Conservation (phyloP, 2,329 filamentous ascomycete species). For the Drechslera avenae region DNA sequence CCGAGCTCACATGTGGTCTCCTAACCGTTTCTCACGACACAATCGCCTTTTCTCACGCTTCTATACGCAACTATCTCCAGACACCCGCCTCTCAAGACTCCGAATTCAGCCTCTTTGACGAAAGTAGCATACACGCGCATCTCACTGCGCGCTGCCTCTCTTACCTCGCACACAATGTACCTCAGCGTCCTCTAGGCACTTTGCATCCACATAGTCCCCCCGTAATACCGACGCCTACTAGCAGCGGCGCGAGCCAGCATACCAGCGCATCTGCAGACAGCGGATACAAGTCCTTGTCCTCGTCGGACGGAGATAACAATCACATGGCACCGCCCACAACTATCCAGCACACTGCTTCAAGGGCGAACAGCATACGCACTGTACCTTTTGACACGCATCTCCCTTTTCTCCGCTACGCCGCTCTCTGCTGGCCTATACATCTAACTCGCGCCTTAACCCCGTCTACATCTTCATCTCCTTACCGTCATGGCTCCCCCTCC, state of each 20-base stretch:
- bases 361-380: conserved; percentile 13
- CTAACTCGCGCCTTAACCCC: conserved; percentile 31
- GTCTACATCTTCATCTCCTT: conserved; percentile 1
- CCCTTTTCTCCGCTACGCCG: conserved; percentile 40
- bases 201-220: conserved; percentile 20
- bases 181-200: conserved; percentile 31
- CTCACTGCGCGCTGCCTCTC: conserved; percentile 37
- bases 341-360: conserved; percentile 2
- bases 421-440: conserved; percentile 42
- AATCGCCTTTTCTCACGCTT: conserved; percentile 31
- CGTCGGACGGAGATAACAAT: conserved; percentile 27
- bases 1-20: conserved; percentile 33
- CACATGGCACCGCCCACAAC: neutral
- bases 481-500: neutral
- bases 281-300: conserved; percentile 39
- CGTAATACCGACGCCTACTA: conserved; percentile 12
- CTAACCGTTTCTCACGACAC: conserved; percentile 25
- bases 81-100: conserved; percentile 21
- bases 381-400: conserved; percentile 32
- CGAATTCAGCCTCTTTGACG: conserved; percentile 32
- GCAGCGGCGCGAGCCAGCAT: conserved; percentile 30
- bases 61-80: conserved; percentile 34
- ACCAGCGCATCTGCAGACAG: conserved; percentile 38
- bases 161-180: conserved; percentile 35
- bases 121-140: conserved; percentile 32